Evolutionary conservation across 2,329 filamentous ascomycete species (phyloP).

Genomic region (Cordyceps tenuipes): DNA sequence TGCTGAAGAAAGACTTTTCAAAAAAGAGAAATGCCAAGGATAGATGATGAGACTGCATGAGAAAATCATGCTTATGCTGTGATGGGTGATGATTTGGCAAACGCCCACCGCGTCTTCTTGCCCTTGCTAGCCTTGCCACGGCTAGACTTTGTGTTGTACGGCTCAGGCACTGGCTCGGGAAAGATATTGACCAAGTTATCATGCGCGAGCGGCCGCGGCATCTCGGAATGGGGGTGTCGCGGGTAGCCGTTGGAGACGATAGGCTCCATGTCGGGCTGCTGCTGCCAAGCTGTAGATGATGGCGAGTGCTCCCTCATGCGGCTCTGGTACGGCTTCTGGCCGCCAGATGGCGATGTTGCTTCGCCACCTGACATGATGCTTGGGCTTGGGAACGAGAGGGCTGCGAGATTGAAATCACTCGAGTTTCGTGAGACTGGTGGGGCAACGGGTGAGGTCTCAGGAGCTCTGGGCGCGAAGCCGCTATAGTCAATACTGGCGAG

Average conservation of each 20-base stretch:
- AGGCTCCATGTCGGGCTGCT: constrained; percentile 21
- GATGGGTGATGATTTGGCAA: constrained; percentile 19
- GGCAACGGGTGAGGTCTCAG: background rate
- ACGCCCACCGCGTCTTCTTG: constrained; percentile 26
- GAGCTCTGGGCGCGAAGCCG: background rate
- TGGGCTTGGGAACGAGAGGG: background rate
- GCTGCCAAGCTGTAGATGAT: background rate
- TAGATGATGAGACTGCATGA: background rate
- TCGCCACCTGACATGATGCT: background rate
- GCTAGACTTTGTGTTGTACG: background rate
- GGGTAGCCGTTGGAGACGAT: constrained; percentile 19
- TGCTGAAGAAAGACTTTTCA: background rate
- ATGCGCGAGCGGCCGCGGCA: constrained; percentile 5
- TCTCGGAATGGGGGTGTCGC: constrained; percentile 8
- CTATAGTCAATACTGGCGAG: background rate
- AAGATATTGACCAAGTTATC: constrained; percentile 11
- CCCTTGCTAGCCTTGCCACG: constrained; percentile 10
- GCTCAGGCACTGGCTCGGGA: constrained; percentile 10
- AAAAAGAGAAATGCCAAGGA: background rate
- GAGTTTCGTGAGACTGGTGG: constrained; percentile 1
- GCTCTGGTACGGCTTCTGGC: background rate
- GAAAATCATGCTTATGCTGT: constrained; percentile 18
- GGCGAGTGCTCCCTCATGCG: constrained; percentile 15
- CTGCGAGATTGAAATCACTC: background rate
- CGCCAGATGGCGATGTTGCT: background rate